Conservation (phyloP, 805 yeast species). For the Saccharomycopsis selenospora region DNA sequence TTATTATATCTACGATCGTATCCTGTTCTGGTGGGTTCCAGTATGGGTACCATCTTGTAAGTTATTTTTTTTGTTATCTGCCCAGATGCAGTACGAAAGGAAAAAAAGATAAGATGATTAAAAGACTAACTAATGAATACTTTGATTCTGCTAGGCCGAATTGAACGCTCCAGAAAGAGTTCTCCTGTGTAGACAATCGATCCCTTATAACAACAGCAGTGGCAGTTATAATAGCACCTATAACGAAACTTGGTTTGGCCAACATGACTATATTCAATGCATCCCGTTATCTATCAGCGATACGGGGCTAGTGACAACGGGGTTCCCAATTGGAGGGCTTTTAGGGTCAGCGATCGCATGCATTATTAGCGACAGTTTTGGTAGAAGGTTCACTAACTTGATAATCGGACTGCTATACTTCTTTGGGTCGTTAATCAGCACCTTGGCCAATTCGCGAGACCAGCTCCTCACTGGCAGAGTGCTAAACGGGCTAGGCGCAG, state of each 20-base stretch:
- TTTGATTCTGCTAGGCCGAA: constrained; percentile 69
- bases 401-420: neutral
- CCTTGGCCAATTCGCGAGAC: neutral
- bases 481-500: constrained; percentile 79
- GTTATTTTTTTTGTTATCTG: constrained; percentile 7
- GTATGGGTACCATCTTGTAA: constrained; percentile 82
- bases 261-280: constrained; percentile 1
- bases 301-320: constrained; percentile 3
- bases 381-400: constrained; percentile 2
- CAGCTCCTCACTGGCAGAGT: constrained; percentile 52
- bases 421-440: constrained; percentile 4
- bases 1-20: constrained; percentile 43
- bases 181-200: constrained; percentile 44
- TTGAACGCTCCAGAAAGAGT: constrained; percentile 80
- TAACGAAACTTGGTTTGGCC: constrained; percentile 4
- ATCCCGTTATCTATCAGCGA: neutral
- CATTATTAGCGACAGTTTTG: neutral
- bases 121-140: no score
- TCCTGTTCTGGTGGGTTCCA: constrained; percentile 77
- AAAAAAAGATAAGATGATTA: no score
- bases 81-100: neutral
- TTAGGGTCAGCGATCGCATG: constrained; percentile 8
- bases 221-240: no score
- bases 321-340: constrained; percentile 7
- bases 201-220: constrained; percentile 17